Evolutionary conservation across 345 rosid genomes (phyloP).

Genomic region (Eucalyptus victrix): DNA sequence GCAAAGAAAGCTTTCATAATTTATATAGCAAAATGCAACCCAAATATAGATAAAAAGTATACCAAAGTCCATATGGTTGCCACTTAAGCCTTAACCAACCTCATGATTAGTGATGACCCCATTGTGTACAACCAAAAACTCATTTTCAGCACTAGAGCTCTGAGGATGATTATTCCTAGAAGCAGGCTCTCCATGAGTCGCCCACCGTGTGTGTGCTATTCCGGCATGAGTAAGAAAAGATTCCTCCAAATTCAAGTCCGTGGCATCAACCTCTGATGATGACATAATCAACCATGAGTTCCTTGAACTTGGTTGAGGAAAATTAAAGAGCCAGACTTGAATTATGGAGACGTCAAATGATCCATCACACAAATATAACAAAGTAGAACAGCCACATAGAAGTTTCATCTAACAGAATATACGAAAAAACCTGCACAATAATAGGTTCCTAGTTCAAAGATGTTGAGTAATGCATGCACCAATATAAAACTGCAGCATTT

Average conservation of each 20-base stretch:
- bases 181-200: conserved; percentile 93
- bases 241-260: conserved; percentile 59
- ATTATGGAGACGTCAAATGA: background rate
- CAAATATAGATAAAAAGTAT: too few relatives aligned
- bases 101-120: conserved; percentile 80
- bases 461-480: background rate
- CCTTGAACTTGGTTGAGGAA: background rate
- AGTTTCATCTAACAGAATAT: background rate
- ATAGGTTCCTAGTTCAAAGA: background rate
- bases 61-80: too few relatives aligned
- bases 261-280: conserved; percentile 46
- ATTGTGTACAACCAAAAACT: conserved; percentile 87
- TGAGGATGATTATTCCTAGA: conserved; percentile 91
- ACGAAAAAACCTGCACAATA: background rate
- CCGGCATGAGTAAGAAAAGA: conserved; percentile 63
- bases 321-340: background rate
- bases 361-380: background rate
- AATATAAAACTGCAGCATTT: background rate
- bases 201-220: conserved; percentile 95
- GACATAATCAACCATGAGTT: background rate
- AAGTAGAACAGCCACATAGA: background rate
- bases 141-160: conserved; percentile 64
- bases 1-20: too few relatives aligned
- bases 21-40: too few relatives aligned
- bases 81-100: conserved; percentile 14